These are phyloP conservation scores for Cladosporium cucumerinum DNA, from an alignment of 2,329 filamentous ascomycete species.

Conservation along the genomic window DNA sequence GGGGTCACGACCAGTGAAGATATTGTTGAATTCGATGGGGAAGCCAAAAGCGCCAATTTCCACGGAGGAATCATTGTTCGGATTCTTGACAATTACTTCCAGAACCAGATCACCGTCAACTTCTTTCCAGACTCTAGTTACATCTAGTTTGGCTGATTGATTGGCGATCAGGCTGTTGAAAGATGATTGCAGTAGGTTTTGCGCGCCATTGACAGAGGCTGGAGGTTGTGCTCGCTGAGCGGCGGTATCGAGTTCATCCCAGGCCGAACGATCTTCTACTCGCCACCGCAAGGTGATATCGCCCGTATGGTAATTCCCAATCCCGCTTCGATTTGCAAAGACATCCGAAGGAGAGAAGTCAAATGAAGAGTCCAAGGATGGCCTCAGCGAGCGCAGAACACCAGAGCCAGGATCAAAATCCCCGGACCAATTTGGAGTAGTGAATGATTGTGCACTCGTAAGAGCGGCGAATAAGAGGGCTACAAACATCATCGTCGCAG, in stretches of 20 bases:
- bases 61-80: conserved; percentile 35
- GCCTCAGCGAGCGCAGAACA: conserved; percentile 48
- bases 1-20: conserved; percentile 53
- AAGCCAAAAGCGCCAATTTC: conserved; percentile 59
- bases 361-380: conserved; percentile 41
- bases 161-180: background rate
- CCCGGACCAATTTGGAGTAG: conserved; percentile 18
- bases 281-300: conserved; percentile 58
- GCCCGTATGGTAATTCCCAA: conserved; percentile 58
- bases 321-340: conserved; percentile 45
- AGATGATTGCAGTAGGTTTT: background rate
- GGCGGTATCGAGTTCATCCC: conserved; percentile 51
- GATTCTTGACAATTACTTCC: conserved; percentile 51
- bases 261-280: conserved; percentile 36
- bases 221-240: conserved; percentile 20
- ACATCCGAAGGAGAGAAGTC: conserved; percentile 57
- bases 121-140: conserved; percentile 54
- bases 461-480: background rate
- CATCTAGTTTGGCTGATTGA: conserved; percentile 32
- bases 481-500: background rate
- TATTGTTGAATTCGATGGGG: conserved; percentile 61
- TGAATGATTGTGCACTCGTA: conserved; percentile 6
- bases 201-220: conserved; percentile 6
- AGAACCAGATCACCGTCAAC: conserved; percentile 50
- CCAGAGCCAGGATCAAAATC: conserved; percentile 20